A percentile compares a stretch with the other conserved stretches of the same genome.
phyloP scores from a whole-genome alignment of 2,329 filamentous ascomycete genomes.

The Claviceps sp. region DNA sequence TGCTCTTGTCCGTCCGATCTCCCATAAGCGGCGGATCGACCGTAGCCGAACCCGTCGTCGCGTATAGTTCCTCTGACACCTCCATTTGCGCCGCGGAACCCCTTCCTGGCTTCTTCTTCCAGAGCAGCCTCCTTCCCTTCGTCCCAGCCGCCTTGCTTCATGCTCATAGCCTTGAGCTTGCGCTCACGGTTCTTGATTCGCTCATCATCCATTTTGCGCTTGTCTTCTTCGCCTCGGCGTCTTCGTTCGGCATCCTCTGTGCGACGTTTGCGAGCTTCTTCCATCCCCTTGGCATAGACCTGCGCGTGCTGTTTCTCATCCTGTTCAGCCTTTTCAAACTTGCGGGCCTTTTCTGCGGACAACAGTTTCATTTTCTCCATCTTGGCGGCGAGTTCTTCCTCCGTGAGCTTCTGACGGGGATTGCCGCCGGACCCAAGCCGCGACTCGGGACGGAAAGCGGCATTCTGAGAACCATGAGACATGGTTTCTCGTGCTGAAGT shows the following conservation, averaged over 20 bases:
- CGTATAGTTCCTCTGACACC: conserved; percentile 25
- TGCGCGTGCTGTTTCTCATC: conserved; percentile 42
- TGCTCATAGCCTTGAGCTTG: conserved; percentile 45
- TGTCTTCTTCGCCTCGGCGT: conserved; percentile 37
- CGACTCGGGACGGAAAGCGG: conserved; percentile 22
- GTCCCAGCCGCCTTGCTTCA: conserved; percentile 44
- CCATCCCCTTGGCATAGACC: conserved; percentile 40
- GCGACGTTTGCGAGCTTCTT: conserved; percentile 38
- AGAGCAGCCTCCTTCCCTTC: conserved; percentile 37
- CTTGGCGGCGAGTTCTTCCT: conserved; percentile 42
- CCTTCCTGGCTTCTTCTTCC: conserved; percentile 26
- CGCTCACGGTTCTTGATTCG: conserved; percentile 45
- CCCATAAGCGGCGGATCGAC: conserved; percentile 26
- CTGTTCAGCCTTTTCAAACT: conserved; percentile 43
- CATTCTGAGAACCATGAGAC: conserved; percentile 11
- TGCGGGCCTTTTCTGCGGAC: conserved; percentile 42
- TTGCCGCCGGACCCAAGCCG: conserved; percentile 42
- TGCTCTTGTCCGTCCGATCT: conserved; percentile 15
- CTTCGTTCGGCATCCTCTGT: conserved; percentile 39
- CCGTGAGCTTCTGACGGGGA: conserved; percentile 46
- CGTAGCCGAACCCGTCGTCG: conserved; percentile 24
- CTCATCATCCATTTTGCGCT: conserved; percentile 42
- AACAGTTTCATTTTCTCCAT: conserved; percentile 49
- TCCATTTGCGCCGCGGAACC: conserved; percentile 30
- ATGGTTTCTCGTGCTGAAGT: conserved; percentile 12